Conservation (phyloP, 2,329 filamentous ascomycete species). For the Chrysosphaeria jannelii region DNA sequence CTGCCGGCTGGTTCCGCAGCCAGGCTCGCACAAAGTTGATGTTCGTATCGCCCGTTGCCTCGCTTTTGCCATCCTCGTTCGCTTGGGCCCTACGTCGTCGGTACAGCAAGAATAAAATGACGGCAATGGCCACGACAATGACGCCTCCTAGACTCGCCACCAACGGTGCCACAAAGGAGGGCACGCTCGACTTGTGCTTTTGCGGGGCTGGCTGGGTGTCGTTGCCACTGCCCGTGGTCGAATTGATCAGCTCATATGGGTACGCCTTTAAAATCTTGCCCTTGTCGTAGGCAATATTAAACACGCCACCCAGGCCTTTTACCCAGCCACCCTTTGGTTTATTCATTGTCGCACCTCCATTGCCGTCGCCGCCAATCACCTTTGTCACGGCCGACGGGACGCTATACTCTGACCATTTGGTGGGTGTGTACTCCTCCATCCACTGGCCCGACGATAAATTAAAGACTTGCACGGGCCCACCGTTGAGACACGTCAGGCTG, state of each 20-base stretch:
- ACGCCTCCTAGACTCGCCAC: slow-evolving; percentile 29
- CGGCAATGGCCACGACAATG: slow-evolving; percentile 19
- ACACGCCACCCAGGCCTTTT: slow-evolving; percentile 19
- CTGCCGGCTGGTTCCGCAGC: slow-evolving; percentile 18
- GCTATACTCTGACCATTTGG: slow-evolving; percentile 29
- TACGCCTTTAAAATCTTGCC: slow-evolving; percentile 27
- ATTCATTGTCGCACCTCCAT: slow-evolving; percentile 39
- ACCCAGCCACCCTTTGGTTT: slow-evolving; percentile 26
- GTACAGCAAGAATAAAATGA: slow-evolving; percentile 21
- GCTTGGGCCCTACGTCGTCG: slow-evolving; percentile 12
- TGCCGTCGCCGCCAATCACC: slow-evolving; percentile 34
- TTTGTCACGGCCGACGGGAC: slow-evolving; percentile 33
- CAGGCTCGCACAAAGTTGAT: slow-evolving; percentile 19
- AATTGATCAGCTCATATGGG: slow-evolving; percentile 18
- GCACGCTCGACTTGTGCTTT: slow-evolving; percentile 11
- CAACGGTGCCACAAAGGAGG: slow-evolving; percentile 27
- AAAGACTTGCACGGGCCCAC: slow-evolving; percentile 31
- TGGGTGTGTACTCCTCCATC: slow-evolving; percentile 38
- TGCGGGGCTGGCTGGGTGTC: slow-evolving; percentile 4
- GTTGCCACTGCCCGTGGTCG: slow-evolving; percentile 5
- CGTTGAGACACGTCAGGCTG: slow-evolving; percentile 14
- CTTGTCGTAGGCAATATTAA: slow-evolving; percentile 21
- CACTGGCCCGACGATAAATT: slow-evolving; percentile 41
- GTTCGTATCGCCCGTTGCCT: slow-evolving; percentile 15
- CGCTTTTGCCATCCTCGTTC: slow-evolving; percentile 6